Percentiles rank a stretch among this genome's conserved stretches.
Conservation (phyloP, 805 yeast genomes). For the Zygoascus flipseniorum region DNA sequence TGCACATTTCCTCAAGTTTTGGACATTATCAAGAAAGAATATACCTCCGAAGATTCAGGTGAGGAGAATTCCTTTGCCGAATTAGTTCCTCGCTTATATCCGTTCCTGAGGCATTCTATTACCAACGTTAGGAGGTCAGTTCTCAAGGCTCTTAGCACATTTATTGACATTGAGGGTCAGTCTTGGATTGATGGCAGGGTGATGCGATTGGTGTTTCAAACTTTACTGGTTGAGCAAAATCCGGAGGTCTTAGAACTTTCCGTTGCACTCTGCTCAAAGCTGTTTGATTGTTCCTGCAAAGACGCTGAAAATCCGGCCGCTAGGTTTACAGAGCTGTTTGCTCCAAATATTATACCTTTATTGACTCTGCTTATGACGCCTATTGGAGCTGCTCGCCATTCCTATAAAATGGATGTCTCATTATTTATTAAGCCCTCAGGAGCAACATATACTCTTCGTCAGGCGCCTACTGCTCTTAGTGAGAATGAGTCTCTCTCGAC, state of each 20-base stretch:
- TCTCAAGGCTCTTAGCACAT: conserved; percentile 67
- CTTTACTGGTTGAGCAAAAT: conserved; percentile 83
- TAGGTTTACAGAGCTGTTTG: conserved; percentile 44
- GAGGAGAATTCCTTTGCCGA: conserved; percentile 51
- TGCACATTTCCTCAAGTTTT: conserved; percentile 77
- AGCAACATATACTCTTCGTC: conserved; percentile 24
- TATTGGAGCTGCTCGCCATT: conserved; percentile 84
- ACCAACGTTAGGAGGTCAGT: conserved; percentile 86
- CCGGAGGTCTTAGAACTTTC: conserved; percentile 59
- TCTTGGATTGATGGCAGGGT: conserved; percentile 74
- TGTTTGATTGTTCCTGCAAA: conserved; percentile 34
- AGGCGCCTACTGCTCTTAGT: conserved; percentile 14
- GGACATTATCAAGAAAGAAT: conserved; percentile 48
- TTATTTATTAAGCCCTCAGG: conserved; percentile 78
- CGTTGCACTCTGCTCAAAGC: conserved; percentile 45
- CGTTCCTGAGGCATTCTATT: conserved; percentile 89
- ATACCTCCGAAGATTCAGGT: conserved; percentile 40
- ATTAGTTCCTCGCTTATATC: conserved; percentile 84
- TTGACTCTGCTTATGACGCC: conserved; percentile 79
- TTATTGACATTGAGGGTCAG: conserved; percentile 41
- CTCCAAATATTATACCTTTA: conserved; percentile 50
- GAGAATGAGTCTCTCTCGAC: conserved; percentile 14
- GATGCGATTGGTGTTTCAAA: conserved; percentile 74
- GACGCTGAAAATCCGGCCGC: conserved; percentile 24
- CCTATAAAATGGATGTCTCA: conserved; percentile 72